phyloP scores from a whole-genome alignment of 2,329 filamentous ascomycete species.

The Aspergillus sclerotialis region DNA sequence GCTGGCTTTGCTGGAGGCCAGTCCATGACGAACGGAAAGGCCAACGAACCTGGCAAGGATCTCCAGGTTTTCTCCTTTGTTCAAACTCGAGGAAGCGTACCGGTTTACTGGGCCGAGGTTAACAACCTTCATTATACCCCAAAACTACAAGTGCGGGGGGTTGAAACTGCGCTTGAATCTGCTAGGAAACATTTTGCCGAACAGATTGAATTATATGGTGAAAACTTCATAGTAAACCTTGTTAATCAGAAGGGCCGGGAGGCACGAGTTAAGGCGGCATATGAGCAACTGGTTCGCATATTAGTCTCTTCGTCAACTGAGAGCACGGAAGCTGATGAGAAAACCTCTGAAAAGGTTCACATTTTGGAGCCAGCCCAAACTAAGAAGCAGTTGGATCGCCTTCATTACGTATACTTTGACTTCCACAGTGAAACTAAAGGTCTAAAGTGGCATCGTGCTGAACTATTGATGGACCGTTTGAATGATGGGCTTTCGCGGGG shows the following conservation, averaged over 20 bases:
- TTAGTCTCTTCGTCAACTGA: constrained; percentile 65
- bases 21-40: constrained; percentile 67
- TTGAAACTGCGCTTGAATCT: constrained; percentile 71
- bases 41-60: constrained; percentile 59
- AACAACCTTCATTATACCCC: constrained; percentile 90
- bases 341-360: constrained; percentile 73
- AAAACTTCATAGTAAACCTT: constrained; percentile 94
- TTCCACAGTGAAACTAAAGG: constrained; percentile 98
- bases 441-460: constrained; percentile 83
- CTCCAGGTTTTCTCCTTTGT: constrained; percentile 90
- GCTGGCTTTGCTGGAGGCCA: constrained; percentile 73
- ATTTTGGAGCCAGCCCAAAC: constrained; percentile 59
- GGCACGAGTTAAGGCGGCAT: constrained; percentile 80
- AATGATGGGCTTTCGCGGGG: constrained; percentile 68
- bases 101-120: constrained; percentile 92
- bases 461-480: constrained; percentile 76
- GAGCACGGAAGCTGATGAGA: constrained; percentile 55
- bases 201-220: constrained; percentile 87
- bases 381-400: constrained; percentile 64
- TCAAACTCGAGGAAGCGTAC: constrained; percentile 92
- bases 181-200: constrained; percentile 85
- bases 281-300: constrained; percentile 79
- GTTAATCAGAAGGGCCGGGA: constrained; percentile 96
- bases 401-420: constrained; percentile 98
- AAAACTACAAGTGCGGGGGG: constrained; percentile 76